Conservation (phyloP, 768 basidiomycete species). For the Leucosporidium creatinivorum region DNA sequence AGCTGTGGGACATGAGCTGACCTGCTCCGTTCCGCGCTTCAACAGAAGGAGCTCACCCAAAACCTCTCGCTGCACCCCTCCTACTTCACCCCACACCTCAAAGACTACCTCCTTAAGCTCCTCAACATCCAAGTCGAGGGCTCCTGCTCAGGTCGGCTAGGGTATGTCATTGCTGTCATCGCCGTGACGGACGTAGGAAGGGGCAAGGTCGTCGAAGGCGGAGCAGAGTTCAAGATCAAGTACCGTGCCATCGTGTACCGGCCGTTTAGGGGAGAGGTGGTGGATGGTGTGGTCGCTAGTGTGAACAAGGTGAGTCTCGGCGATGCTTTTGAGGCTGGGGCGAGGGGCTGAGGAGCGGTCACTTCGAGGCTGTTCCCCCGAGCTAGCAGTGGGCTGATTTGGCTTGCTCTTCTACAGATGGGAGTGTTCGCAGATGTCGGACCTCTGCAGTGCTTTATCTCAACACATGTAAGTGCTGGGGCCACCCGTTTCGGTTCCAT, state of each 20-base stretch:
- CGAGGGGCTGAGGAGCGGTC: not conserved
- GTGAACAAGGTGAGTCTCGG: conserved; percentile 75
- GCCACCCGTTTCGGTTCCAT: not conserved
- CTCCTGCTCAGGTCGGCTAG: conserved; percentile 89
- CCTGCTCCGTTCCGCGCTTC: conserved; percentile 45
- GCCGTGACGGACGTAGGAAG: conserved; percentile 43
- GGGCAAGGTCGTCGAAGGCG: conserved; percentile 49
- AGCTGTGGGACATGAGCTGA: not conserved
- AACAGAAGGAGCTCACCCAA: conserved; percentile 98
- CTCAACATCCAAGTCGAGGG: conserved; percentile 95
- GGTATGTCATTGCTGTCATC: conserved; percentile 87
- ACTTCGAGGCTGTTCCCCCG: not conserved
- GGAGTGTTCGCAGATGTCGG: conserved; percentile 97
- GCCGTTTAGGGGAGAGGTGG: conserved; percentile 98
- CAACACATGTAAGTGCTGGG: conserved; percentile 65
- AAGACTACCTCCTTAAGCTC: conserved; percentile 84
- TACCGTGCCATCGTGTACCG: conserved; percentile 98
- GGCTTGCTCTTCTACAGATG: conserved; percentile 55
- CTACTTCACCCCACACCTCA: conserved; percentile 94
- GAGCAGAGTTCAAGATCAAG: conserved; percentile 89
- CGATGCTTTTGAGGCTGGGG: not conserved
- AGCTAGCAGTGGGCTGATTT: not conserved
- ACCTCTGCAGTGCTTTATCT: conserved; percentile 87
- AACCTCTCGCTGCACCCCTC: conserved; percentile 96
- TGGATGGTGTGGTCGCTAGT: conserved; percentile 90